Evolutionary conservation across 345 rosid species (phyloP).

Genomic region (Lagerstroemia speciosa): DNA sequence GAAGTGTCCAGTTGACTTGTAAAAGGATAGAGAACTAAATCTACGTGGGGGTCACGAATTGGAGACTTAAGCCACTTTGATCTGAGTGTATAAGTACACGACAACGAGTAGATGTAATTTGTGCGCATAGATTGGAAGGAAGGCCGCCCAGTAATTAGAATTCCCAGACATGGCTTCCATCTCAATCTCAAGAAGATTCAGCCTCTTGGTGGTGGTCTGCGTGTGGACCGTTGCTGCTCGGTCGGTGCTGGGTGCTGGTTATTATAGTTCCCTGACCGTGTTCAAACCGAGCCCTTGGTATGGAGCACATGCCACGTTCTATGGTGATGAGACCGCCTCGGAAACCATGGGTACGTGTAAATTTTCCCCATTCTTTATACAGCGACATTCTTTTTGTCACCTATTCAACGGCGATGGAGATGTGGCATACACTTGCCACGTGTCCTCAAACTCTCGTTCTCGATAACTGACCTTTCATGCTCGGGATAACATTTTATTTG

Average conservation of each 20-base stretch:
- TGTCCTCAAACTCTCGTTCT: no score
- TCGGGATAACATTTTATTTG: no score
- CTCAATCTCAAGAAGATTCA: neutral
- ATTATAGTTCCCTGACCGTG: neutral
- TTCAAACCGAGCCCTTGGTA: constrained; percentile 44
- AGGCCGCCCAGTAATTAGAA: neutral
- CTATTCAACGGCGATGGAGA: no score
- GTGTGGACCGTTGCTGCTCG: constrained; percentile 15
- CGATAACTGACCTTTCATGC: no score
- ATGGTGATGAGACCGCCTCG: constrained; percentile 57
- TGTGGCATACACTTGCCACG: no score
- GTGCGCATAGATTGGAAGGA: neutral
- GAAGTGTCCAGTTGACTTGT: constrained; percentile 2
- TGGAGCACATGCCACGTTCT: constrained; percentile 57
- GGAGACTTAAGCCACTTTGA: no score
- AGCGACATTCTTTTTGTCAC: no score
- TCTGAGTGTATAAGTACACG: neutral
- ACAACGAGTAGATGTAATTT: neutral
- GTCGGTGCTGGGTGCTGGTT: constrained; percentile 9
- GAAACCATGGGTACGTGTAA: constrained; percentile 54
- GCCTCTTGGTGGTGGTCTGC: constrained; percentile 15
- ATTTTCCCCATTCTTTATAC: no score
- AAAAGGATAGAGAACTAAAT: neutral
- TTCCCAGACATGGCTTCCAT: neutral
- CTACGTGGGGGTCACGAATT: constrained; percentile 10